phyloP scores from a whole-genome alignment of 2,329 filamentous ascomycete genomes.

The Diaporthe longicolla region DNA sequence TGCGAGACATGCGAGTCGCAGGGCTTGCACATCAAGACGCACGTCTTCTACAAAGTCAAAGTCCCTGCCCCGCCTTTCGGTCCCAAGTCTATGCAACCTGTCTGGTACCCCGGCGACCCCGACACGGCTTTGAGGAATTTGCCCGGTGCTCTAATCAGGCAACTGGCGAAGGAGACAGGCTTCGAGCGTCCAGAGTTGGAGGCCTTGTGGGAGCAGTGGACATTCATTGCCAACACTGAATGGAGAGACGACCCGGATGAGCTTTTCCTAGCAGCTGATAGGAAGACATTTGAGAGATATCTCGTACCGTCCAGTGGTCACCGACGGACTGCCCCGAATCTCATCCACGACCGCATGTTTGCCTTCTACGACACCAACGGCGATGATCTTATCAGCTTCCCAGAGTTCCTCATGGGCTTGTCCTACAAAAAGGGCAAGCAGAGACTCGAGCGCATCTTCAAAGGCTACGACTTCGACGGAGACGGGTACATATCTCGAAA shows the following conservation, averaged over 20 bases:
- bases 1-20: conserved; percentile 93
- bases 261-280: conserved; percentile 87
- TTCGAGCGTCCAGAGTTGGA: conserved; percentile 92
- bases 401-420: conserved; percentile 89
- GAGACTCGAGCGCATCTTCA: conserved; percentile 81
- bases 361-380: conserved; percentile 94
- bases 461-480: conserved; percentile 90
- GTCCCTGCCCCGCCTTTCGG: conserved; percentile 90
- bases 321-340: conserved; percentile 83
- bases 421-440: conserved; percentile 78
- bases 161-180: conserved; percentile 78
- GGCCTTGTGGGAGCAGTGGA: conserved; percentile 97
- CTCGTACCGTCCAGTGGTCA: conserved; percentile 88
- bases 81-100: conserved; percentile 82
- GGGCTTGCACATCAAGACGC: conserved; percentile 85
- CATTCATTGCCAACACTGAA: conserved; percentile 89
- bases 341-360: conserved; percentile 97
- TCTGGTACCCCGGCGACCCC: conserved; percentile 92
- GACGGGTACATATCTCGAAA: conserved; percentile 89
- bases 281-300: conserved; percentile 92
- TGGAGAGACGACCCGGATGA: conserved; percentile 86
- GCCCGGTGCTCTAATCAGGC: conserved; percentile 76
- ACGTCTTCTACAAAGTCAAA: conserved; percentile 96
- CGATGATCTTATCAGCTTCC: conserved; percentile 90
- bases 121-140: conserved; percentile 77